Base-by-base conservation (phyloP, 148 eudicot genomes). In the Rhododendron ovatum region DNA sequence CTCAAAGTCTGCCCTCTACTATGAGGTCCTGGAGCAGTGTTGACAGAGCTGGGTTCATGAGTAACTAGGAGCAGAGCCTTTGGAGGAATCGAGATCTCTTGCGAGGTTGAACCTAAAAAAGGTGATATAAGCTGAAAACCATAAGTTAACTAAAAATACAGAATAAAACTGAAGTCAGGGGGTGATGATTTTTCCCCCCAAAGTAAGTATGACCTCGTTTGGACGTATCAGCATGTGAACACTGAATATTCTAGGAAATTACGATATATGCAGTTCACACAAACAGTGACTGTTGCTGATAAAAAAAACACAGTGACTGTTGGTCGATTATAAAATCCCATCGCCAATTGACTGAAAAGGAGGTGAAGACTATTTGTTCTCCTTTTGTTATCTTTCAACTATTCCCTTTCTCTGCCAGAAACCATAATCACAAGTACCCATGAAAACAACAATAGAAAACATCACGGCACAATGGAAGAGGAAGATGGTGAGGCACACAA, bases 11-110 rank as follows among this genome's bases (percentile, higher is more conserved):
- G 91, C 84, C 99, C 99, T 91, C 99, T 90, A n/a, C 88, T 90
- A 89, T 97, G 99, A 71, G 99, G 92, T n/a, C 99, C 99, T 43
- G 98, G 98, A 61, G 89, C 86, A 24, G 92, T 91, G 90, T 83
- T 93, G 82, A 95, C 98, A 47, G 92, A 91, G 78, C 90, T 91
- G 18, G 99, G 98, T 86, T 95, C 96, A 80, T 95, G 98, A 53
- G 94, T 94, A 41, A 97, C 99, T 84, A 97, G 88, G 84, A 93
- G 90, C 86, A 97, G 93, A 82, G 98, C 95, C 84, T 86, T 91
- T 37, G 99, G 96, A 88, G 95, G 96, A 87, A 94, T 92, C 43
- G 87, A 80, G 75, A 89, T 83, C 84, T 93, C 98, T 55, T 53
- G 87, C 57, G 94, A 89, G 20, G 57, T 88, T 84, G 88, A 84